Evolutionary conservation across 129 eudicot genomes (phyloP).

Genomic region (Artemisia argyi): DNA sequence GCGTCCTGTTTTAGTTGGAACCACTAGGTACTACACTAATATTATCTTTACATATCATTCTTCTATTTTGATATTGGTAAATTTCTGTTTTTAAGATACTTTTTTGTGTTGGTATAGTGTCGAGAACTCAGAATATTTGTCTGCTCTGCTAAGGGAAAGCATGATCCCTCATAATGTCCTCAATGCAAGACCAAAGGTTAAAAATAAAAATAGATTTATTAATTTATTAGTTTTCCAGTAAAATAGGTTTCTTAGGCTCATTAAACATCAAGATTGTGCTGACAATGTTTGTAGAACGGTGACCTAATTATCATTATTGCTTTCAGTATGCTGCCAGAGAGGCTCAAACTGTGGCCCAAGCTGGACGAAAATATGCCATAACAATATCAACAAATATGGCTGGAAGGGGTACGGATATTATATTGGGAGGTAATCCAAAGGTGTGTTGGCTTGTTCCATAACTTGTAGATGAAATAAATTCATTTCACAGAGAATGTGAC

Average conservation of each 20-base stretch:
- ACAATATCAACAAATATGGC: conserved; percentile 99
- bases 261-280: background rate
- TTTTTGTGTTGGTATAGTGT: conserved; percentile 64
- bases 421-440: conserved; percentile 98
- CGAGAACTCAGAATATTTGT: conserved; percentile 89
- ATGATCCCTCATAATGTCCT: conserved; percentile 94
- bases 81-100: background rate
- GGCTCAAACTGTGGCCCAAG: conserved; percentile 98
- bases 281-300: too few relatives aligned
- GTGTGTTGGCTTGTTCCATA: conserved; percentile 37
- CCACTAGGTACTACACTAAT: conserved; percentile 74
- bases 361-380: conserved; percentile 94
- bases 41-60: conserved; percentile 12
- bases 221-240: background rate
- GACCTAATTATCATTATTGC: background rate
- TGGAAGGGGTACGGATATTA: conserved; percentile 97
- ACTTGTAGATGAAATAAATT: conserved; percentile 2
- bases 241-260: conserved; percentile 5
- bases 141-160: conserved; percentile 64
- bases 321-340: conserved; percentile 97
- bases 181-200: conserved; percentile 97
- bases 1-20: conserved; percentile 97
- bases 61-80: background rate
- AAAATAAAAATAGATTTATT: background rate
- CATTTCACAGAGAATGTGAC: background rate